These are phyloP conservation scores for Candida caryicola DNA, from an alignment of 805 yeast species.

Conservation along the genomic window DNA sequence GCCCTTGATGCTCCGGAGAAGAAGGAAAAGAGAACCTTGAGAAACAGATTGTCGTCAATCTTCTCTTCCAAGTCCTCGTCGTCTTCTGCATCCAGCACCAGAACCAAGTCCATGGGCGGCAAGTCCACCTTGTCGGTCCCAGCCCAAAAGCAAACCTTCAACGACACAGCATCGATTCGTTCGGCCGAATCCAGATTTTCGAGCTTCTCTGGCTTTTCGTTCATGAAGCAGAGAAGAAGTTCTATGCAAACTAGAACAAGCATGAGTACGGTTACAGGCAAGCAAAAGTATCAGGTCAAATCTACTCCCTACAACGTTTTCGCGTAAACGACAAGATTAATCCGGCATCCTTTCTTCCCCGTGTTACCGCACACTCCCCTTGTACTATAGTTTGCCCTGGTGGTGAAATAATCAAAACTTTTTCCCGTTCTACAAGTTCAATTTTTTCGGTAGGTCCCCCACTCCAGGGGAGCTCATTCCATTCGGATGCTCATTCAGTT, in stretches of 20 bases:
- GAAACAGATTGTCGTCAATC: conserved; percentile 13
- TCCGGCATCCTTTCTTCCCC: too few species aligned
- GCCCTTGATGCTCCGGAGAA: conserved; percentile 8
- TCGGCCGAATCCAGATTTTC: conserved; percentile 16
- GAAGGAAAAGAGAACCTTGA: conserved; percentile 15
- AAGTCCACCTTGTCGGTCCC: too few species aligned
- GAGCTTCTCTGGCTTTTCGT: conserved; percentile 23
- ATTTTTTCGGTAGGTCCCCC: too few species aligned
- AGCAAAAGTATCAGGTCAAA: conserved; percentile 26
- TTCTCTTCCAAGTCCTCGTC: conserved; percentile 8
- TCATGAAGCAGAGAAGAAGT: conserved; percentile 11
- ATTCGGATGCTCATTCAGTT: too few species aligned
- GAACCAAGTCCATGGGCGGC: not conserved
- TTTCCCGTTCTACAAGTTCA: too few species aligned
- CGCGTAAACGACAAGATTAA: too few species aligned
- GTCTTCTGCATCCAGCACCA: not conserved
- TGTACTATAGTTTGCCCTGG: not conserved
- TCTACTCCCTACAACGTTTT: conserved; percentile 20
- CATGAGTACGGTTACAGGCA: conserved; percentile 9
- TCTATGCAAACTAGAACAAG: conserved; percentile 5
- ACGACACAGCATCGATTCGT: conserved; percentile 13
- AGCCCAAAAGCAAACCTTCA: too few species aligned
- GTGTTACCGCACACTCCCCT: not conserved
- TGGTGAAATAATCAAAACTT: not conserved
- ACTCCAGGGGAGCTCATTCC: too few species aligned